phyloP scores from a whole-genome alignment of 2,329 filamentous ascomycete genomes.

The Fusarium sp. region DNA sequence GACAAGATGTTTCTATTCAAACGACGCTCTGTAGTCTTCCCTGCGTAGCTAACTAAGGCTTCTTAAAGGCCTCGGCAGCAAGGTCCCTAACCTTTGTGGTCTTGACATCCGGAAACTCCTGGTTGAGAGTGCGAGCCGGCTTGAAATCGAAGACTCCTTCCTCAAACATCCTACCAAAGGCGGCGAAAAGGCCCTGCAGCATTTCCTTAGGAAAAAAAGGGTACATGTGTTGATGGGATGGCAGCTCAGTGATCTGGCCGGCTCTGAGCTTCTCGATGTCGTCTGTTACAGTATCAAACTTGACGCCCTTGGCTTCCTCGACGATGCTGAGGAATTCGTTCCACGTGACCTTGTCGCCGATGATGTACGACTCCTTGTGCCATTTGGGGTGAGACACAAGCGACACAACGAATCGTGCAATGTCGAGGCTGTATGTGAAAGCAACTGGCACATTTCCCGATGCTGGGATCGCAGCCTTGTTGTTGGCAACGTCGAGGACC shows the following conservation, averaged over 20 bases:
- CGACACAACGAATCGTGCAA: conserved; percentile 62
- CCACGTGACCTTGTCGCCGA: conserved; percentile 61
- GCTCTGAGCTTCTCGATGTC: conserved; percentile 52
- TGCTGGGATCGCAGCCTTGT: conserved; percentile 37
- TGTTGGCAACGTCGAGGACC: conserved; percentile 56
- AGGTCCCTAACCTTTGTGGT: background rate
- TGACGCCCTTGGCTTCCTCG: conserved; percentile 50
- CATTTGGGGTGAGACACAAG: conserved; percentile 60
- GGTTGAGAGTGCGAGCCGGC: background rate
- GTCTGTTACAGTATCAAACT: conserved; percentile 56
- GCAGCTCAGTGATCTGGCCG: conserved; percentile 55
- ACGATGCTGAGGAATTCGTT: conserved; percentile 60
- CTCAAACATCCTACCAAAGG: conserved; percentile 33
- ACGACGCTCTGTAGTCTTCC: no score
- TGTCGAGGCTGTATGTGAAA: conserved; percentile 58
- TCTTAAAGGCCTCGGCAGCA: background rate
- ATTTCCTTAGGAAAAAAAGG: conserved; percentile 46
- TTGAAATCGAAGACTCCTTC: conserved; percentile 44
- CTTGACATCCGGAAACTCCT: background rate
- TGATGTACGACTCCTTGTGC: conserved; percentile 55
- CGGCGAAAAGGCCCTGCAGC: conserved; percentile 34
- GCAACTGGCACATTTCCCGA: background rate
- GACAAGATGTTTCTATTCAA: no score
- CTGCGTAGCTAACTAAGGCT: background rate
- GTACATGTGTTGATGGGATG: conserved; percentile 44